phyloP scores from a whole-genome alignment of 108 stramenopile species.

The Cylindrotheca closterium region DNA sequence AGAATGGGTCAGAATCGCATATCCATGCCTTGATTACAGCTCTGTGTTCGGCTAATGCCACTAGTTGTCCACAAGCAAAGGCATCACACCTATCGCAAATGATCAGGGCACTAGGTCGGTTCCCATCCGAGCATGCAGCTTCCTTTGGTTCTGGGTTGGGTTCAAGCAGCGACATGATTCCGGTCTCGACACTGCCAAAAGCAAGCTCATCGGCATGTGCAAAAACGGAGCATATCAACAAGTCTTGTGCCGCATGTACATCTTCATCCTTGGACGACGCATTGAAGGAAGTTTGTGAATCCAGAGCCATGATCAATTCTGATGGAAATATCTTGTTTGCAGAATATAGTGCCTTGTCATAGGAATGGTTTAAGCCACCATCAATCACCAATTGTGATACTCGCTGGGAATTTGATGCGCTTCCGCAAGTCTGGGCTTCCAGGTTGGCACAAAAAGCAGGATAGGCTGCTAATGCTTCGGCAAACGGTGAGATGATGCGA shows the following conservation, averaged over 20 bases:
- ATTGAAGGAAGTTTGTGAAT: constrained; percentile 42
- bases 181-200: constrained; percentile 29
- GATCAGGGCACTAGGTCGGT: constrained; percentile 71
- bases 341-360: constrained; percentile 54
- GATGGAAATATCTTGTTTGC: constrained; percentile 23
- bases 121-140: constrained; percentile 34
- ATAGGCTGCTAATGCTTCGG: constrained; percentile 56
- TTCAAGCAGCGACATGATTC: neutral
- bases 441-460: constrained; percentile 61
- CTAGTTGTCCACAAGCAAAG: constrained; percentile 81
- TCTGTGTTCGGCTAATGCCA: constrained; percentile 83
- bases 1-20: constrained; percentile 76
- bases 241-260: constrained; percentile 45
- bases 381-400: constrained; percentile 73
- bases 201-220: constrained; percentile 82
- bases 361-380: constrained; percentile 51
- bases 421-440: constrained; percentile 56
- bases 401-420: neutral
- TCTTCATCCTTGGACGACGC: constrained; percentile 10
- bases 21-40: constrained; percentile 70
- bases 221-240: constrained; percentile 69
- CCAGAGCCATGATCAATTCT: constrained; percentile 53
- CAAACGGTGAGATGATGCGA: constrained; percentile 58
- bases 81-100: constrained; percentile 72
- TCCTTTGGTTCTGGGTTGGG: neutral